Evolutionary conservation across 2,329 filamentous ascomycete genomes (phyloP), one percentile per base, ranked within the genome.

Genomic region (Diaporthe sp.): DNA sequence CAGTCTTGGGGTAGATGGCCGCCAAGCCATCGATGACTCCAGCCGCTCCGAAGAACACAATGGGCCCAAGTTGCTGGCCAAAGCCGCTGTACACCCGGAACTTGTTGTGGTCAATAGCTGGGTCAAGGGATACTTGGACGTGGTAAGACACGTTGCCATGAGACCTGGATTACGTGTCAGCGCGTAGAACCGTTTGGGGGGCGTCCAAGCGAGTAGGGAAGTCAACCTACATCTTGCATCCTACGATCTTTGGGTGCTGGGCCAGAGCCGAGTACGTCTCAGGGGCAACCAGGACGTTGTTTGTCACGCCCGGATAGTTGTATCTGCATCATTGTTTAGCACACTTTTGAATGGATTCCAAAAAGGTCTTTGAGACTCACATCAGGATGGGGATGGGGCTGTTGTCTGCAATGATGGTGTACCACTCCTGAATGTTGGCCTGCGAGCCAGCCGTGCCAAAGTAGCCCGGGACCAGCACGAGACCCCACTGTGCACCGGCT

Each of bases 1-100:
- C 88, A 0, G 90, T 89, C 80, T 90, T 90, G 22, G 92, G 92
- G 81, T 90, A 94, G 81, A 92, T 89, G 17, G 89, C 91, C 2
- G 92, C 91, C 31, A 93, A 86, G 22, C 91, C 92, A 77, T 94
- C 92, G 76, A 94, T 93, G 34, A 91, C 91, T 22, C 92, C 92
- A 9, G 89, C 91, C 22, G 90, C 90, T 62, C 91, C 91, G 75
- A 93, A 89, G 49, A 89, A 84, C 2, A 94, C 86, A 22, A 92
- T 90, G 0, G 92, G 91, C 0, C 91, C 88, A 13, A 94, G 87
- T 82, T 93, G 92, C 80, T 93, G 92, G 6, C 92, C 92, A 17
- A 93, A 88, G 4, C 91, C 92, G 31, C 90, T 91, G 86, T 90
- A 94, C 34, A 92, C 89, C 76, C 87, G 88, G 84, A 94, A 93